Conservation (phyloP, 805 yeast genomes). For the Spathaspora arborariae region DNA sequence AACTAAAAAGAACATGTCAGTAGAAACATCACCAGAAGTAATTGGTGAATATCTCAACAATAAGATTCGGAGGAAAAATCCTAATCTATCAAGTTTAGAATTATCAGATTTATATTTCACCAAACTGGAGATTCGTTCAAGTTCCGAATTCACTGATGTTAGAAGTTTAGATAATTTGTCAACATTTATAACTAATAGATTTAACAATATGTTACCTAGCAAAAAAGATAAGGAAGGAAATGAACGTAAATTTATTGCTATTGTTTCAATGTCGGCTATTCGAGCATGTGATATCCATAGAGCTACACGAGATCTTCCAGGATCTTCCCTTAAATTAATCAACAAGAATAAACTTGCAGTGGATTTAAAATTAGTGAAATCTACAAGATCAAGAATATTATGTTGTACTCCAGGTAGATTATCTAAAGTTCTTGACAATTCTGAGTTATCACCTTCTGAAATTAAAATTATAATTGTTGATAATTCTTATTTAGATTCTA, state of each 20-base stretch:
- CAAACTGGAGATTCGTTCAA: slow-evolving; percentile 55
- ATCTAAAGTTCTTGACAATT: slow-evolving; percentile 38
- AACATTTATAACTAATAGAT: slow-evolving; percentile 49
- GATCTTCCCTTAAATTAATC: slow-evolving; percentile 65
- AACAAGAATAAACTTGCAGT: slow-evolving; percentile 69
- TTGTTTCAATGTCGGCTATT: slow-evolving; percentile 72
- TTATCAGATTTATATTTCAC: slow-evolving; percentile 60
- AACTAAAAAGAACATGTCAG: slow-evolving; percentile 53
- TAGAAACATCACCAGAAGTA: slow-evolving; percentile 47
- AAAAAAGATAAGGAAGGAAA: slow-evolving; percentile 18
- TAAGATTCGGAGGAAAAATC: slow-evolving; percentile 54
- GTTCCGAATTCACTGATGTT: slow-evolving; percentile 49
- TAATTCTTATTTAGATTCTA: slow-evolving; percentile 56
- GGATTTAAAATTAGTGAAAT: slow-evolving; percentile 47
- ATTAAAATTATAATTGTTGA: slow-evolving; percentile 58
- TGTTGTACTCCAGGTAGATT: slow-evolving; percentile 66
- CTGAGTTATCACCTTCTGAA: slow-evolving; percentile 37
- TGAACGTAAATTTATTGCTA: slow-evolving; percentile 42
- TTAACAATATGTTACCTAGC: slow-evolving; percentile 44
- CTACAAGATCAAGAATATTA: slow-evolving; percentile 47
- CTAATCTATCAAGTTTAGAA: slow-evolving; percentile 73
- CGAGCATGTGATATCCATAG: slow-evolving; percentile 85
- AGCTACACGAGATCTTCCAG: slow-evolving; percentile 44
- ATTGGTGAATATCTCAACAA: slow-evolving; percentile 68
- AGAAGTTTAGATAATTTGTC: slow-evolving; percentile 56